A percentile compares a stretch with the other conserved stretches of the same genome.
Evolutionary conservation across 176 grass and related monocot species (phyloP).

Genomic region (Raddia guianensis): DNA sequence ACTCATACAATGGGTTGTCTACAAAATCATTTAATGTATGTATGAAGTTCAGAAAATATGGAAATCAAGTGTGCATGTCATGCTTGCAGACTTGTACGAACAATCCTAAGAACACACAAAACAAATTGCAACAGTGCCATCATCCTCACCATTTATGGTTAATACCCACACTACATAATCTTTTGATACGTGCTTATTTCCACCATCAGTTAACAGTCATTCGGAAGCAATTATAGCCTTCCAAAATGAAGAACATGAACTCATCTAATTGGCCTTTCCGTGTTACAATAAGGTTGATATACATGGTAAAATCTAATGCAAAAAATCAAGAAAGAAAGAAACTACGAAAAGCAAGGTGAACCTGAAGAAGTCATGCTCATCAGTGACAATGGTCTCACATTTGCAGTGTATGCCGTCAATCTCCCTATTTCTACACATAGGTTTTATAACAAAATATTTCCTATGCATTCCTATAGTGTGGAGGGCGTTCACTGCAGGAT

Average conservation of each 20-base stretch:
- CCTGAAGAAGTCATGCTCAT: conserved; percentile 2
- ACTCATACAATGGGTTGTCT: no score
- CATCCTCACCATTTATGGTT: no score
- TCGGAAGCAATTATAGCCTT: background rate
- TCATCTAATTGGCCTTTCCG: background rate
- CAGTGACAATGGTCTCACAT: conserved; percentile 22
- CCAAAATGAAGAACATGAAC: background rate
- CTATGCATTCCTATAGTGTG: conserved; percentile 33
- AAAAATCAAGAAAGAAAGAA: conserved; percentile 14
- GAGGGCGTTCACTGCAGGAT: background rate
- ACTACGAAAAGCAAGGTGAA: conserved; percentile 29
- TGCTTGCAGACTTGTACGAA: no score
- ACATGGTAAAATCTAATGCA: conserved; percentile 37
- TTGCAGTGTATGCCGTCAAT: conserved; percentile 16
- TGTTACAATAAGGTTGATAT: conserved; percentile 34
- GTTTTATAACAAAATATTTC: conserved; percentile 24
- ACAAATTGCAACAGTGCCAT: no score
- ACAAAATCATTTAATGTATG: no score
- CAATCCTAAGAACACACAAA: no score
- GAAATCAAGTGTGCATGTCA: no score
- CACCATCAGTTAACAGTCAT: no score
- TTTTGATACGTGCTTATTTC: no score
- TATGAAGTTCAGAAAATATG: no score
- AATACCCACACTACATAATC: no score
- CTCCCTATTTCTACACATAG: conserved; percentile 36